Evolutionary conservation across 495 filamentous ascomycete genomes (phyloP).

Genomic region (Aspergillus ellipticus): DNA sequence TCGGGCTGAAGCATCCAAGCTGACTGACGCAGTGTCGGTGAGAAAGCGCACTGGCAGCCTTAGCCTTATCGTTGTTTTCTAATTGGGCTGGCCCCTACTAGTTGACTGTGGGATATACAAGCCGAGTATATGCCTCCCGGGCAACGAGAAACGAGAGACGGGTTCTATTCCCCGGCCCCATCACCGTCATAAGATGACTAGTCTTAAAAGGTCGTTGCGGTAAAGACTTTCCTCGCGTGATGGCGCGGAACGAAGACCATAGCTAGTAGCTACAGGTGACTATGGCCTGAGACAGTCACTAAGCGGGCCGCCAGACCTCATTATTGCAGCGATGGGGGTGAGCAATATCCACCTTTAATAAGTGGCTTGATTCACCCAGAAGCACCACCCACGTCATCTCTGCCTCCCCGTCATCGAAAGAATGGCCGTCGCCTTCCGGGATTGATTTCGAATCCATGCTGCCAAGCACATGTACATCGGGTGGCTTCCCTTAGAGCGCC

Average conservation of each 20-base stretch:
- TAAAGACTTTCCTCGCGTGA: neutral
- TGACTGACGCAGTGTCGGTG: neutral
- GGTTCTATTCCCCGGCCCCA: neutral
- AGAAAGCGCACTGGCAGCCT: neutral
- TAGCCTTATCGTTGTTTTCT: neutral
- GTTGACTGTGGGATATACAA: neutral
- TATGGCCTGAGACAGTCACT: neutral
- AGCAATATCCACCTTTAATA: too few species aligned
- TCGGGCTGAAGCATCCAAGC: neutral
- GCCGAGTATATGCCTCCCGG: neutral
- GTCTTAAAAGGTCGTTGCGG: neutral
- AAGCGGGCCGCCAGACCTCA: too few species aligned
- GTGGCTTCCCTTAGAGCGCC: neutral
- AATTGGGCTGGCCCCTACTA: neutral
- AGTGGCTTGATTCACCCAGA: too few species aligned
- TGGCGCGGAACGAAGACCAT: neutral
- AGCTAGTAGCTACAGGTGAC: neutral
- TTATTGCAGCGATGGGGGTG: too few species aligned
- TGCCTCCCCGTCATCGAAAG: neutral
- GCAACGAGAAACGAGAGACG: neutral
- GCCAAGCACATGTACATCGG: neutral
- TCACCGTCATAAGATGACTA: neutral
- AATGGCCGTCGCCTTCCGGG: neutral
- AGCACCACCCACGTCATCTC: neutral
- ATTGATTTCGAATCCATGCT: neutral